These are phyloP conservation scores for Aspergillus hortae DNA, from an alignment of 2,329 filamentous ascomycete species.

Conservation along the genomic window DNA sequence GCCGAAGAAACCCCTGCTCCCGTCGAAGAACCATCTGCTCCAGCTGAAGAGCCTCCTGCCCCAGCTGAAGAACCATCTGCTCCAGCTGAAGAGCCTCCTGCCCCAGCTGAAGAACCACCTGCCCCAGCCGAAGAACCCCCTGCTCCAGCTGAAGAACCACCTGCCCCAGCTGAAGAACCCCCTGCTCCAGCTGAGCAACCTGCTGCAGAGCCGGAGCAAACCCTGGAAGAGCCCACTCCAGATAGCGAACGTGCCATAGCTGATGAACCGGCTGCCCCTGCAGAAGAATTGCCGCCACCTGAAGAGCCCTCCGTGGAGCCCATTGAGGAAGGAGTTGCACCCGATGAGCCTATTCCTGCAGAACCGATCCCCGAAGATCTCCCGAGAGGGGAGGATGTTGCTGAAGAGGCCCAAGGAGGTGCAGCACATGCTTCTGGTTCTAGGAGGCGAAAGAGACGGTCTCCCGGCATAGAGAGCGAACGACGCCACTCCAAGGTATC, in stretches of 20 bases:
- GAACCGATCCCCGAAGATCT: constrained; percentile 15
- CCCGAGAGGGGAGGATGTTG: constrained; percentile 6
- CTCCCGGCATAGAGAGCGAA: constrained; percentile 21
- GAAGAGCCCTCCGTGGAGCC: constrained; percentile 19
- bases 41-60: constrained; percentile 11
- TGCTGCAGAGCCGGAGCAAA: constrained; percentile 8
- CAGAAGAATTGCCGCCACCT: constrained; percentile 9
- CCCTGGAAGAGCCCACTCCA: constrained; percentile 6
- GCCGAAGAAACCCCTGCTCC: neutral
- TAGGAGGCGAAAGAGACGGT: too few species aligned
- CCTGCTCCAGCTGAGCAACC: constrained; percentile 3
- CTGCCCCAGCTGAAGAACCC: constrained; percentile 11
- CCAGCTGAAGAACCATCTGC: constrained; percentile 9
- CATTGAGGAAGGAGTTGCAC: constrained; percentile 1
- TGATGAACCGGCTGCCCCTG: constrained; percentile 1
- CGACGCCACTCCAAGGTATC: constrained; percentile 36
- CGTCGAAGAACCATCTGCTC: too few species aligned
- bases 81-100: constrained; percentile 4
- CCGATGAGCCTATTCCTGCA: constrained; percentile 4
- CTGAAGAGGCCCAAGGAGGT: constrained; percentile 11
- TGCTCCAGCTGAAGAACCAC: constrained; percentile 5
- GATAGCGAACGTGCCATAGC: too few species aligned
- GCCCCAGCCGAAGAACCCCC: constrained; percentile 5
- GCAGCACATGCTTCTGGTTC: constrained; percentile 2
- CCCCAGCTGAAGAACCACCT: constrained; percentile 13